These are phyloP conservation scores for Wickerhamomyces sp. DNA, from an alignment of 1,139 yeast species.

Conservation along the genomic window DNA sequence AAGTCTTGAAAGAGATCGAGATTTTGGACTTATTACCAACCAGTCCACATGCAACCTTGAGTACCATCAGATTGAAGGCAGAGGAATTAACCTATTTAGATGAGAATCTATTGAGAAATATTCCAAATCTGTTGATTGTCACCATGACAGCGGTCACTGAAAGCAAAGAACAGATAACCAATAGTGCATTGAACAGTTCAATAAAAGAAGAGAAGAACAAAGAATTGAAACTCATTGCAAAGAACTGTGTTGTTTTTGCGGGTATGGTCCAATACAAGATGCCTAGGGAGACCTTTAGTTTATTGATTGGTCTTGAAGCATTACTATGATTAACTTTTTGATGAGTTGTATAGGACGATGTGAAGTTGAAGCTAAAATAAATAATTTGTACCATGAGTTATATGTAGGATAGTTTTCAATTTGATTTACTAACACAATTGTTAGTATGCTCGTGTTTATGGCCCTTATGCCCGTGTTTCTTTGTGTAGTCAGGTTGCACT, in stretches of 20 bases:
- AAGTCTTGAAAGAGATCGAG: constrained; percentile 52
- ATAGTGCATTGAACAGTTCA: constrained; percentile 44
- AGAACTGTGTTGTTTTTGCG: constrained; percentile 89
- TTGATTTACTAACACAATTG: background rate
- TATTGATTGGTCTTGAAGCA: constrained; percentile 68
- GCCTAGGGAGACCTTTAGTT: constrained; percentile 87
- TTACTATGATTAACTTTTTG: constrained; percentile 20
- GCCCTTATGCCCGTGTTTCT: constrained; percentile 5
- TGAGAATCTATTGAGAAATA: constrained; percentile 69
- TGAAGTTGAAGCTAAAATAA: background rate
- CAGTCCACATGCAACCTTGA: constrained; percentile 27
- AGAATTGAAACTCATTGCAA: constrained; percentile 62
- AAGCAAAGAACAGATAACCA: constrained; percentile 40
- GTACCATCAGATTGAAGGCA: constrained; percentile 41
- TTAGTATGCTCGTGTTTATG: constrained; percentile 2
- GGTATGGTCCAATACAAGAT: constrained; percentile 94
- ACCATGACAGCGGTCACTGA: constrained; percentile 76
- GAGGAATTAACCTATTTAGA: constrained; percentile 58
- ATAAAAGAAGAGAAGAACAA: constrained; percentile 52
- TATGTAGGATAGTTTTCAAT: too few relatives aligned
- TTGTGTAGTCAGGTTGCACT: constrained; percentile 57
- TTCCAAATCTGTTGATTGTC: constrained; percentile 76
- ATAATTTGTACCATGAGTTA: too few relatives aligned
- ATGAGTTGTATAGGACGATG: background rate
- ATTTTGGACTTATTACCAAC: constrained; percentile 66